These are phyloP conservation scores for Dendrocalamus sinicus DNA, from an alignment of 176 grass and related monocot genomes.

Conservation along the genomic window DNA sequence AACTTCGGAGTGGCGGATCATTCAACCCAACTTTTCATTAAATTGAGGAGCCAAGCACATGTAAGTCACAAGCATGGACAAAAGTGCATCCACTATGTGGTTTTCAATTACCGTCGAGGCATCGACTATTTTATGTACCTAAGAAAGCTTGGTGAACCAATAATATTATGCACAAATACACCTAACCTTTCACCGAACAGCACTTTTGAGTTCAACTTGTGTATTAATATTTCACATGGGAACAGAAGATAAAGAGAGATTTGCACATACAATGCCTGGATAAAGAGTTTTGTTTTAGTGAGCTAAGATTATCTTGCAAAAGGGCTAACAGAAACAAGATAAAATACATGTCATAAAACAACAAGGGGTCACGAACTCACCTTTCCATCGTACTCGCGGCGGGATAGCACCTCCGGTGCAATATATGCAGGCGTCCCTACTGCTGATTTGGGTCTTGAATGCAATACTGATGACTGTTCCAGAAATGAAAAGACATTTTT, in stretches of 20 bases:
- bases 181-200: conserved; percentile 17
- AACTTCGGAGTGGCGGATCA: conserved; percentile 28
- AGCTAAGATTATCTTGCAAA: conserved; percentile 34
- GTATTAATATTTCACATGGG: conserved; percentile 18
- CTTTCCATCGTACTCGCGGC: conserved; percentile 88
- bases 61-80: conserved; percentile 42
- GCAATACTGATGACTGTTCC: conserved; percentile 80
- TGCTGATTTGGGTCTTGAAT: conserved; percentile 89
- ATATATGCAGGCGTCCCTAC: conserved; percentile 95
- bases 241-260: not conserved
- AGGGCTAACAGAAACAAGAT: conserved; percentile 1
- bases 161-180: conserved; percentile 29
- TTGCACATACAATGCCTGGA: conserved; percentile 31
- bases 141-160: conserved; percentile 31
- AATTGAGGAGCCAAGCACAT: conserved; percentile 43
- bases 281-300: conserved; percentile 19
- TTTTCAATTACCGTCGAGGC: not conserved
- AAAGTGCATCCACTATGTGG: conserved; percentile 33
- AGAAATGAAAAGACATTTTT: conserved; percentile 36
- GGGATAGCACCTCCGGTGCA: conserved; percentile 85
- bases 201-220: conserved; percentile 15
- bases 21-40: conserved; percentile 31
- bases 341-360: not conserved
- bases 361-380: conserved; percentile 49
- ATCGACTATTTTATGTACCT: conserved; percentile 22